phyloP scores from a whole-genome alignment of 305 asterid species.

The Fraxinus paxiana region DNA sequence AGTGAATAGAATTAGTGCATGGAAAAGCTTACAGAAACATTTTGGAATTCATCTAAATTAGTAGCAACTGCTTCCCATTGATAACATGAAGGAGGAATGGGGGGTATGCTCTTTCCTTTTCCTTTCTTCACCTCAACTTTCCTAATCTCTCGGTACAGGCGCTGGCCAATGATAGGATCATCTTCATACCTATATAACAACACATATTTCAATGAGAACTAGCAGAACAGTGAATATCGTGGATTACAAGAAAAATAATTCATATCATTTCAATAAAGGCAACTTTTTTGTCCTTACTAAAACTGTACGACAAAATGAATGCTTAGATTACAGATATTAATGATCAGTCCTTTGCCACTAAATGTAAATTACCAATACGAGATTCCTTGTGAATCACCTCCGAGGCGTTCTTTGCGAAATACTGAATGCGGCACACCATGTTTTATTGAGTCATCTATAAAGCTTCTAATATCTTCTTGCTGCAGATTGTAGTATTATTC shows the following conservation, averaged over 20 bases:
- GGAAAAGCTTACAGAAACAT: constrained; percentile 69
- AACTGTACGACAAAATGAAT: constrained; percentile 12
- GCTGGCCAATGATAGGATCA: constrained; percentile 82
- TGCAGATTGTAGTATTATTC: constrained; percentile 39
- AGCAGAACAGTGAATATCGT: constrained; percentile 9
- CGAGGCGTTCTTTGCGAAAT: constrained; percentile 82
- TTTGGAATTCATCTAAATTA: constrained; percentile 79
- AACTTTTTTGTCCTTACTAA: not conserved
- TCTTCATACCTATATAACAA: constrained; percentile 72
- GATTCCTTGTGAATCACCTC: constrained; percentile 91
- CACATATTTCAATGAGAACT: constrained; percentile 1
- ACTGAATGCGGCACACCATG: constrained; percentile 65
- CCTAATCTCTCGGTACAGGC: constrained; percentile 82
- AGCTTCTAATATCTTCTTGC: constrained; percentile 93
- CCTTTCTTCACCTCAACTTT: constrained; percentile 86
- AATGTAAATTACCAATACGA: constrained; percentile 69
- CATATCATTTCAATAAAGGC: not conserved
- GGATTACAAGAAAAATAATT: constrained; percentile 14
- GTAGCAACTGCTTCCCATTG: constrained; percentile 96
- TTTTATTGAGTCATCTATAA: constrained; percentile 76
- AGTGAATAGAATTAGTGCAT: not conserved
- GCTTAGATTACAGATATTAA: constrained; percentile 7
- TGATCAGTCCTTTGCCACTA: constrained; percentile 1
- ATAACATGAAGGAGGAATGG: constrained; percentile 76
- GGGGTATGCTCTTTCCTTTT: constrained; percentile 70